Percentiles rank a stretch among this genome's conserved stretches.
Conservation (phyloP, 495 filamentous ascomycete species). For the Penicillium turbatum region DNA sequence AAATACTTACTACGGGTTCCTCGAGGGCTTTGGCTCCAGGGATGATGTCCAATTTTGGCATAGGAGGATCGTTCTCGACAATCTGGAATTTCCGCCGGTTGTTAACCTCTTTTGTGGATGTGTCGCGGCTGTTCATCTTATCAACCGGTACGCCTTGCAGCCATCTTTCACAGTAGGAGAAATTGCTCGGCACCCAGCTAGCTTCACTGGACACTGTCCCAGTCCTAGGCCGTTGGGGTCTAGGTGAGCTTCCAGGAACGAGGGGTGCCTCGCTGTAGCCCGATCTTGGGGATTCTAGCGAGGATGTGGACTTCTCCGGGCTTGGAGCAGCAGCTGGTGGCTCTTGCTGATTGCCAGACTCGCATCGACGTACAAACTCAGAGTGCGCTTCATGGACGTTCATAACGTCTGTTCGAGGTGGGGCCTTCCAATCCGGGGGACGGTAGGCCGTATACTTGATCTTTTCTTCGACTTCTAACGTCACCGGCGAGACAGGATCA, state of each 20-base stretch:
- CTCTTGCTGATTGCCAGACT: conserved; percentile 14
- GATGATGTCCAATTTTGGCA: conserved; percentile 27
- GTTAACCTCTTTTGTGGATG: conserved; percentile 24
- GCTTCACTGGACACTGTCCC: conserved; percentile 41
- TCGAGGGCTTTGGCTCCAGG: conserved; percentile 29
- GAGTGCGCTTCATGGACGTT: conserved; percentile 42
- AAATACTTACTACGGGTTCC: conserved; percentile 27
- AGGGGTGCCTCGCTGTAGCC: not conserved
- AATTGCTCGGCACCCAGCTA: conserved; percentile 41
- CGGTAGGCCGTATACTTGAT: conserved; percentile 16
- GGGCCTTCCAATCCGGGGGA: conserved; percentile 9
- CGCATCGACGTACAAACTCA: conserved; percentile 32
- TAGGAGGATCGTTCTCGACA: conserved; percentile 37
- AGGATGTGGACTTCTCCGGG: not conserved
- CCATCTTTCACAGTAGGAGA: conserved; percentile 44
- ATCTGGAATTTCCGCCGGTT: conserved; percentile 43
- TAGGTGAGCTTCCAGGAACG: conserved; percentile 19
- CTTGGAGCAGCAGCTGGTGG: conserved; percentile 4
- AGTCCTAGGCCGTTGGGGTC: conserved; percentile 33
- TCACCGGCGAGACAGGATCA: not conserved
- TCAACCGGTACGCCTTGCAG: conserved; percentile 40
- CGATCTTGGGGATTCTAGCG: conserved; percentile 11
- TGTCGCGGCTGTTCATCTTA: conserved; percentile 21
- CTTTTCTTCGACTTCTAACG: not conserved
- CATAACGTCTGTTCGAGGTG: conserved; percentile 15